phyloP scores from a whole-genome alignment of 2,329 filamentous ascomycete species.

The Diplodia intermedia region DNA sequence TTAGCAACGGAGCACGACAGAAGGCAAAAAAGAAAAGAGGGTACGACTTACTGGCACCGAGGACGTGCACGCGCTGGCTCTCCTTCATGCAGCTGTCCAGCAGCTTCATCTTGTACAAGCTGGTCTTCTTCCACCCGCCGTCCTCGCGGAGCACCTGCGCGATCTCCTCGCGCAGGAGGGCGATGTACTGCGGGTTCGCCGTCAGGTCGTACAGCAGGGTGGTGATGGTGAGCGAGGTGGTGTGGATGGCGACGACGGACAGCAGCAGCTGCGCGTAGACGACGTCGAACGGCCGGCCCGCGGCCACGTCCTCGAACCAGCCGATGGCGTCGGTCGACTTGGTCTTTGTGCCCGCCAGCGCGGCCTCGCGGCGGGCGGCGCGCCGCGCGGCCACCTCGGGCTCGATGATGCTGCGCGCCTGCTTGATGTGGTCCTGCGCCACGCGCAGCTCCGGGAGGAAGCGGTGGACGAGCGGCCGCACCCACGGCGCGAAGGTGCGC shows the following conservation, averaged over 20 bases:
- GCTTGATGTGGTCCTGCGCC: slow-evolving; percentile 42
- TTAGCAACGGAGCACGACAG: neutral
- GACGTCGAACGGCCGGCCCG: slow-evolving; percentile 34
- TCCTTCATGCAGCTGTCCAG: slow-evolving; percentile 48
- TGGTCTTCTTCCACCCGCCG: slow-evolving; percentile 40
- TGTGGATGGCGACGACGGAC: slow-evolving; percentile 36
- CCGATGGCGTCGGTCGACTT: slow-evolving; percentile 39
- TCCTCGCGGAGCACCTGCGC: slow-evolving; percentile 38
- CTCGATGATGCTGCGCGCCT: slow-evolving; percentile 45
- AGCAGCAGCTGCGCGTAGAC: slow-evolving; percentile 33
- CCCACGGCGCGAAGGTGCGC: slow-evolving; percentile 44
- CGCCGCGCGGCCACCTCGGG: slow-evolving; percentile 45
- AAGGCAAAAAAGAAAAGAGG: neutral
- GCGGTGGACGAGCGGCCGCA: slow-evolving; percentile 46
- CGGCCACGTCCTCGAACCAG: slow-evolving; percentile 37
- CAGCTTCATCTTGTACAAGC: slow-evolving; percentile 42
- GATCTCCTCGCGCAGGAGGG: slow-evolving; percentile 40
- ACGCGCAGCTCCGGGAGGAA: slow-evolving; percentile 42
- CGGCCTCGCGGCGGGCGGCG: slow-evolving; percentile 15
- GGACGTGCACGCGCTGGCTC: slow-evolving; percentile 37
- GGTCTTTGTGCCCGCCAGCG: slow-evolving; percentile 35
- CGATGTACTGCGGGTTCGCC: slow-evolving; percentile 38
- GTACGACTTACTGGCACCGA: neutral
- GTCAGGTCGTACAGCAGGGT: slow-evolving; percentile 39
- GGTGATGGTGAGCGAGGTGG: slow-evolving; percentile 39